Evolutionary conservation across 345 rosid species (phyloP).

Genomic region (Raphanus raphanistrum): DNA sequence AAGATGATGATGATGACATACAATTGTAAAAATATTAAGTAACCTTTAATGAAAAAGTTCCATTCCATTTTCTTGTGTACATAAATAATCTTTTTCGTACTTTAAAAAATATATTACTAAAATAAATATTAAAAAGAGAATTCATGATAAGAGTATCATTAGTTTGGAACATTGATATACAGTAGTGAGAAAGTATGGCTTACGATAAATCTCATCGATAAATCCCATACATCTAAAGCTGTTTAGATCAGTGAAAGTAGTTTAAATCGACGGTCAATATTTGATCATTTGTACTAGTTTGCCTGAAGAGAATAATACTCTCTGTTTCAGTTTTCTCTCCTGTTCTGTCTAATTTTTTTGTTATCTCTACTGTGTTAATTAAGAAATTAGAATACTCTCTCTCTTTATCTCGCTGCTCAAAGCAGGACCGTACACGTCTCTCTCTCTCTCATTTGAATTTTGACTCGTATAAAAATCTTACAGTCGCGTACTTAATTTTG

Average conservation of each 20-base stretch:
- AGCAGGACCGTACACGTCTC: conserved; percentile 33
- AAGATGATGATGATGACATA: not conserved
- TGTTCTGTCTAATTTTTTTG: not conserved
- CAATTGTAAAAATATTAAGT: not conserved
- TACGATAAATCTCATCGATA: too few species aligned
- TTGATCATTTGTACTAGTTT: not conserved
- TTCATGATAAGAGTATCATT: not conserved
- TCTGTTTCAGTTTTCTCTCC: not conserved
- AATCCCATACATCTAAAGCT: not conserved
- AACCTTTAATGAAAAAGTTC: not conserved
- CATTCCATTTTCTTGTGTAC: too few species aligned
- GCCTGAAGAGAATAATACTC: not conserved
- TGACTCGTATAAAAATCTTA: conserved; percentile 19
- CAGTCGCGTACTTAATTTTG: conserved; percentile 10
- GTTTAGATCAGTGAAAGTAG: not conserved
- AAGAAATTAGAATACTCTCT: conserved; percentile 9
- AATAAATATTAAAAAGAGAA: not conserved
- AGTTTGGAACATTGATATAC: too few species aligned
- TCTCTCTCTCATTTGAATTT: conserved; percentile 30
- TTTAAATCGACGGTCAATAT: not conserved
- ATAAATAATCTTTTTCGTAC: too few species aligned
- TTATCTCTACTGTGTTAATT: conserved; percentile 16
- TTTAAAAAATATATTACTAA: not conserved
- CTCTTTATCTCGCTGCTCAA: not conserved
- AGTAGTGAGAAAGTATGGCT: too few species aligned